phyloP scores from a whole-genome alignment of 371 early-diverging fungal species.

The Mortierella sp. region DNA sequence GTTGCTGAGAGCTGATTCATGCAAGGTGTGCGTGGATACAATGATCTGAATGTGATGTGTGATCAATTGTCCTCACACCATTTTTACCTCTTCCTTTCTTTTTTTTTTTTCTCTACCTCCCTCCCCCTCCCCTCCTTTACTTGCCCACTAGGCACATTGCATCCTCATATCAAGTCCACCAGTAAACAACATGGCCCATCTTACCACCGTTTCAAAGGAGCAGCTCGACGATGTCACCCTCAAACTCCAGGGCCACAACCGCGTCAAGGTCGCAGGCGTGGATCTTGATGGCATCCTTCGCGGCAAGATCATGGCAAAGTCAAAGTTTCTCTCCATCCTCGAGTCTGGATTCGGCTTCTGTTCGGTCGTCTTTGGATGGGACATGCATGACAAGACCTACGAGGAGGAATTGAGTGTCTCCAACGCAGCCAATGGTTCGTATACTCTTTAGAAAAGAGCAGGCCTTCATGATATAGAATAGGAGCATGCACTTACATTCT shows the following conservation, averaged over 20 bases:
- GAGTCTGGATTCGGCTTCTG: constrained; percentile 86
- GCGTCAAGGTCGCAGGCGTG: constrained; percentile 71
- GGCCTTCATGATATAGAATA: neutral
- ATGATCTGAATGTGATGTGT: too few species aligned
- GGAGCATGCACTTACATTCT: constrained; percentile 29
- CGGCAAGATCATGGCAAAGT: constrained; percentile 78
- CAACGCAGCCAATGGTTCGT: constrained; percentile 48
- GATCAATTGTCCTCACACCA: neutral
- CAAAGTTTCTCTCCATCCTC: constrained; percentile 72
- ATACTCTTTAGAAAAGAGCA: neutral
- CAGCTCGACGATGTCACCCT: constrained; percentile 14
- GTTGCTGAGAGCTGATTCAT: too few species aligned
- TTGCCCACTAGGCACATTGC: neutral
- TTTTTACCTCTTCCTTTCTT: neutral
- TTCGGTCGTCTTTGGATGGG: constrained; percentile 89
- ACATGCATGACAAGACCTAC: constrained; percentile 72
- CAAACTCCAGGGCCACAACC: constrained; percentile 57
- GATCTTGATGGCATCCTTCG: constrained; percentile 84
- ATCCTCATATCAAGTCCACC: neutral
- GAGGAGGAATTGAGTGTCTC: constrained; percentile 43
- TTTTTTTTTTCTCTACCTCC: neutral
- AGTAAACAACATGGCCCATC: neutral
- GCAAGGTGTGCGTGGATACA: too few species aligned
- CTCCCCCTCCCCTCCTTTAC: neutral
- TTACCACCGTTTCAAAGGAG: constrained; percentile 1